Evolutionary conservation across 2,329 filamentous ascomycete genomes (phyloP).

Genomic region (Nigrograna mackinnonii): DNA sequence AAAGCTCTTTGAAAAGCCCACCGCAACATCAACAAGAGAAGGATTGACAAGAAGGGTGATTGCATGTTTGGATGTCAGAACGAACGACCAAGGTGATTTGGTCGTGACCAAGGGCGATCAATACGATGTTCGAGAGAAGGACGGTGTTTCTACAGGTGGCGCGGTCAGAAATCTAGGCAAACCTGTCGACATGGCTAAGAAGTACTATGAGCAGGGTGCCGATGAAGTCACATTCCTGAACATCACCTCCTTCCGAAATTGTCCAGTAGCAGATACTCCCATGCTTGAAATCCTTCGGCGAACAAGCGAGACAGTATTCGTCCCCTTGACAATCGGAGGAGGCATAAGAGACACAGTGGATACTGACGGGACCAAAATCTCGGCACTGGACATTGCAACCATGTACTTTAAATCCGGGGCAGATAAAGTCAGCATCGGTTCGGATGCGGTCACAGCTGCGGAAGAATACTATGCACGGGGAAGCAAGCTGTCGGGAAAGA

Average conservation of each 20-base stretch:
- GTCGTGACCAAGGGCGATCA: constrained; percentile 99
- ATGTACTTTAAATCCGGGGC: constrained; percentile 98
- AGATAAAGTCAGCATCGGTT: constrained; percentile 97
- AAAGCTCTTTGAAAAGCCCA: constrained; percentile 50
- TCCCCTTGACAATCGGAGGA: constrained; percentile 92
- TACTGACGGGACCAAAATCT: constrained; percentile 81
- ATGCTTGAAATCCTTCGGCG: constrained; percentile 93
- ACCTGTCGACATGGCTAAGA: constrained; percentile 89
- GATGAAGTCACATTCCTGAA: constrained; percentile 98
- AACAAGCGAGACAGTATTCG: constrained; percentile 90
- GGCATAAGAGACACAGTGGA: constrained; percentile 94
- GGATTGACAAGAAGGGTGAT: constrained; percentile 93
- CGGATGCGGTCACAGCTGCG: constrained; percentile 89
- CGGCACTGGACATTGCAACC: constrained; percentile 88
- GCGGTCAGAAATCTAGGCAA: constrained; percentile 92
- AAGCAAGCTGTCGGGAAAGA: constrained; percentile 72
- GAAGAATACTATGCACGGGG: constrained; percentile 83
- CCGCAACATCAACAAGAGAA: constrained; percentile 48
- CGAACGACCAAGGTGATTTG: constrained; percentile 91
- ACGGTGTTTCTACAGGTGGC: constrained; percentile 56
- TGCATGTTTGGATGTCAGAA: constrained; percentile 91
- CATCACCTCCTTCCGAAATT: constrained; percentile 97
- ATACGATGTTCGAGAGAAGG: constrained; percentile 95
- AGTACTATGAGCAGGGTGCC: constrained; percentile 94
- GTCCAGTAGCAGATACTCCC: constrained; percentile 85